A percentile compares a stretch with the other conserved stretches of the same genome.
Conservation (phyloP, 441 rosid genomes). For the Bocquillonia castaneifolia region DNA sequence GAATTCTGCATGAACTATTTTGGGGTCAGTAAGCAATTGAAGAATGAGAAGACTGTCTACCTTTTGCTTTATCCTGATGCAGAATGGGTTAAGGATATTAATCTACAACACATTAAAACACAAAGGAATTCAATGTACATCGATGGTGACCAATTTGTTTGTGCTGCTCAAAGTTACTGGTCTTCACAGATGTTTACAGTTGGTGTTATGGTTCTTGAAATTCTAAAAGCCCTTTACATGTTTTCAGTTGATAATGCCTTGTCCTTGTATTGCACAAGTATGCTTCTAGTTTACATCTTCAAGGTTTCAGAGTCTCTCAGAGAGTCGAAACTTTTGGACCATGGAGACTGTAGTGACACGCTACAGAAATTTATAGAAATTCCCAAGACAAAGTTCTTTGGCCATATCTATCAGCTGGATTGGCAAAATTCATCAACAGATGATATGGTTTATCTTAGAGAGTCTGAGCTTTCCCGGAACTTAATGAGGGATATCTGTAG, state of each 20-base stretch:
- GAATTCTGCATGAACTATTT: constrained; percentile 17
- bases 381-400: not conserved
- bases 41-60: not conserved
- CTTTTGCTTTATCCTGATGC: constrained; percentile 14
- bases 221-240: not conserved
- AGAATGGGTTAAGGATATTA: constrained; percentile 1
- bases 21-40: constrained; percentile 5
- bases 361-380: not conserved
- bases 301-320: not conserved
- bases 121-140: not conserved
- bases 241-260: constrained; percentile 5
- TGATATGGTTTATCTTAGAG: constrained; percentile 22
- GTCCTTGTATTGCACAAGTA: not conserved
- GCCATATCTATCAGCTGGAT: not conserved
- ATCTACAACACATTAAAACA: not conserved
- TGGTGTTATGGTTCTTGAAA: not conserved
- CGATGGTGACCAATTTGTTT: not conserved
- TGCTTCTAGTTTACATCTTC: not conserved
- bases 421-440: constrained; percentile 10
- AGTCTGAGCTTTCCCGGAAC: constrained; percentile 7
- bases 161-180: not conserved
- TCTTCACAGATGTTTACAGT: not conserved
- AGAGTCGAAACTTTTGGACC: not conserved
- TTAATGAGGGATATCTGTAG: constrained; percentile 18
- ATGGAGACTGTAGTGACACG: not conserved